Evolutionary conservation across 768 basidiomycete genomes (phyloP).

Genomic region (Steccherinum ochraceum): DNA sequence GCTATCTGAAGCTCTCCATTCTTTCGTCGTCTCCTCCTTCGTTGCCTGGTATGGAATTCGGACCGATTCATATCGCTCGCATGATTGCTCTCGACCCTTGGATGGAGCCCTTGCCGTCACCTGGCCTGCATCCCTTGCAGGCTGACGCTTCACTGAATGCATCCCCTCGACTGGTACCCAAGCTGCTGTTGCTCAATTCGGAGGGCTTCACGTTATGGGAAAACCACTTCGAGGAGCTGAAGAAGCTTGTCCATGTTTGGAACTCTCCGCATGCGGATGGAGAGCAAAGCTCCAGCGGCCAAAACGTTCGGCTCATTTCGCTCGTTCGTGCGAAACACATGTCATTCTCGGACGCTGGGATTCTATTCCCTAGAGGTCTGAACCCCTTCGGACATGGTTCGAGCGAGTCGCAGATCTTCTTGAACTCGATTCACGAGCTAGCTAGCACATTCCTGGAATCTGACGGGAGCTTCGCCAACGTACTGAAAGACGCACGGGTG

Average conservation of each 20-base stretch:
- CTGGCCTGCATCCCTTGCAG: slow-evolving; percentile 34
- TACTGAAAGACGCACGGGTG: slow-evolving; percentile 6
- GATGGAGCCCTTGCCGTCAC: slow-evolving; percentile 68
- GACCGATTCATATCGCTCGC: slow-evolving; percentile 45
- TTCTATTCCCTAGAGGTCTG: slow-evolving; percentile 16
- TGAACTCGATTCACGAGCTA: slow-evolving; percentile 15
- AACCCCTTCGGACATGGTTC: slow-evolving; percentile 4
- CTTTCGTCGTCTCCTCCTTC: slow-evolving; percentile 42
- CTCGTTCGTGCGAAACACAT: slow-evolving; percentile 16
- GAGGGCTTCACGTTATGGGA: slow-evolving; percentile 77
- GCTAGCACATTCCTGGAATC: slow-evolving; percentile 17
- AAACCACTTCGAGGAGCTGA: slow-evolving; percentile 58
- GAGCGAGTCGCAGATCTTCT: slow-evolving; percentile 8
- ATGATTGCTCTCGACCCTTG: slow-evolving; percentile 76
- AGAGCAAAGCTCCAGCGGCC: neutral
- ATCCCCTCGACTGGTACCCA: slow-evolving; percentile 5
- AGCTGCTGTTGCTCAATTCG: slow-evolving; percentile 65
- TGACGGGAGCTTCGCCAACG: slow-evolving; percentile 3
- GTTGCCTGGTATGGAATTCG: slow-evolving; percentile 21
- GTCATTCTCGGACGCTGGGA: slow-evolving; percentile 23
- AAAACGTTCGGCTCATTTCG: neutral
- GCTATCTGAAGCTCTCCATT: slow-evolving; percentile 42
- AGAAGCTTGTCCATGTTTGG: slow-evolving; percentile 51
- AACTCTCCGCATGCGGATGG: slow-evolving; percentile 18
- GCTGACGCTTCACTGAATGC: slow-evolving; percentile 6